Evolutionary conservation across 202 grass and related monocot species (phyloP), one percentile per base, ranked within the genome.

Genomic region (Schoenoplectus tabernaemontani): DNA sequence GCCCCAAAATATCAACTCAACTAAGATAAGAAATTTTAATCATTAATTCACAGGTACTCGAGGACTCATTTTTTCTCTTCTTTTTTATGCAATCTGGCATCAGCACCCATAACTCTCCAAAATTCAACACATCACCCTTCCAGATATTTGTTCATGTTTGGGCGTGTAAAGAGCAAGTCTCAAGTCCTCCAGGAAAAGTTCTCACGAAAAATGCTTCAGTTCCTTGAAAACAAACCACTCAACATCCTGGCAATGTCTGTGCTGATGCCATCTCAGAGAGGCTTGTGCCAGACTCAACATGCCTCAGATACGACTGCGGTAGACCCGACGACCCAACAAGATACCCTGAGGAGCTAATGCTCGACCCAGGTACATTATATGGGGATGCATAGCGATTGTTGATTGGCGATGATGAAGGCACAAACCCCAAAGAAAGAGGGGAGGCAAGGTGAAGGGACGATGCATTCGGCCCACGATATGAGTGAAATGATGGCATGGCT

Each of bases 191-290:
- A 24, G 33, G 28, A 28, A 54, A 64, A 53, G 43, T 47, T 63
- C 36, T 71, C 59, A 54, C 11, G 51, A 62, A 46, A 32, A 28
- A 20, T 34, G 56, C 33, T 54, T 75, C 54, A 60, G 32, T 53
- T 51, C 26, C 24, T 53, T 9, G 23, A 17, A 42, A 34, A 34
- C 9, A 2, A 9, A 65, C 6, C 10, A 9, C 62, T 89, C 82
- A 93, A 17, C 86, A 93, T 41, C 88, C 88, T 0, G 91, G 91
- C 50, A 93, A 59, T 0, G 89, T 91, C 64, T 89, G 86, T 23
- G 82, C 86, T 1, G 89, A 94, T 0, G 69, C 89, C 91, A 93
- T 88, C 54, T 72, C 91, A 9, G 91, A 88, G 38, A 93, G 73
- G 43, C 88, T 93, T 9, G 78, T 79, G 32, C 82, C 86, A 19